Evolutionary conservation across 495 filamentous ascomycete species (phyloP), one percentile per base, ranked within the genome.

Genomic region (Xylaria acuta): DNA sequence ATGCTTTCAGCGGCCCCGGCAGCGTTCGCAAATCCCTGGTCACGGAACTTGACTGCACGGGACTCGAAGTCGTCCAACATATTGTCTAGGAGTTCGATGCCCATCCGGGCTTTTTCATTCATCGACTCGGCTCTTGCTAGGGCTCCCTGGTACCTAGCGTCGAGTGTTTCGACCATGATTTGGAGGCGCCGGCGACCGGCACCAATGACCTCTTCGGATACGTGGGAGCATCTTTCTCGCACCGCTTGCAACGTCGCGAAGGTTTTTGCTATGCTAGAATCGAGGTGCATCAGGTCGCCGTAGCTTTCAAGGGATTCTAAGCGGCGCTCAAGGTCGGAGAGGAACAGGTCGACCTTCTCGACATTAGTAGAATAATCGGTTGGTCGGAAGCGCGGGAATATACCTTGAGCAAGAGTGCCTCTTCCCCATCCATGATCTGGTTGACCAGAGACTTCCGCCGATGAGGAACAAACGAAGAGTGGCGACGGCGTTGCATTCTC

Each of bases 151-250:
- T 98, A 99, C 72, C 93, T 87, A 16, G 87, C 88, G 78, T 99
- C 96, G n/a, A 99, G 85, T 2, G 94, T 97, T 70, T 98, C 96
- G 22, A 99, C 94, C 80, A 98, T 88, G 56, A 97, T 89, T 74
- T 92, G 91, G 49, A 97, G 93, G 59, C 93, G 88, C 73, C 92
- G 90, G 67, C 91, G 90, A 34, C 96, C 94, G 56, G 93, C 93
- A 38, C 92, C 97, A 79, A 98, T 92, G 49, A 97, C 87, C 73
- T 94, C 94, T 69, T 93, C 95, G 9, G 95, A 97, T n/a, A 94
- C 93, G 70, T 94, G 88, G 8, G 92, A 94, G 80, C 96, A 99
- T 72, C 93, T 90, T 73, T 92, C 90, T 69, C 93, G 89, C 4
- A 99, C 94, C 18, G 95, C 92, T 76, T 95, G 92, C 18, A 99